These are phyloP conservation scores for Penicillium sp. DNA, from an alignment of 2,329 filamentous ascomycete genomes.

Conservation along the genomic window DNA sequence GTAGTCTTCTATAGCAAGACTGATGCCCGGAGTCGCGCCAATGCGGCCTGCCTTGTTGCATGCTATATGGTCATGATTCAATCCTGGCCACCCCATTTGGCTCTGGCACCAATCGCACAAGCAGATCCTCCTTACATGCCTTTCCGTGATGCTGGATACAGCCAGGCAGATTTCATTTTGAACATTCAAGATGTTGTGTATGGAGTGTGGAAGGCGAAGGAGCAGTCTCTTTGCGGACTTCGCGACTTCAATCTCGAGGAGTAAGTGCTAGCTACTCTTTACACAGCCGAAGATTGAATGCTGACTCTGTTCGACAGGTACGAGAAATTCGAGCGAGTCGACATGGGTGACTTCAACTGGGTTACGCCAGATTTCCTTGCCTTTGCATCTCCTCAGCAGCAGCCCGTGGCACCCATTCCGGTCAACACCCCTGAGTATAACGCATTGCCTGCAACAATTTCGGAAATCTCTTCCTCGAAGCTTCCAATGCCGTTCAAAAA, in stretches of 20 bases:
- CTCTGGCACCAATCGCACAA: conserved; percentile 91
- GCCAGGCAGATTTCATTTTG: conserved; percentile 93
- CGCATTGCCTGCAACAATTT: conserved; percentile 71
- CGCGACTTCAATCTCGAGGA: conserved; percentile 95
- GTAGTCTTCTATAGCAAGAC: conserved; percentile 96
- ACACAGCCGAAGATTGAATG: not conserved
- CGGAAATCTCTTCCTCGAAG: conserved; percentile 67
- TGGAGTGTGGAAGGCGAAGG: conserved; percentile 97
- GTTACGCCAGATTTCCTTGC: conserved; percentile 92
- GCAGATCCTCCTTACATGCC: conserved; percentile 98
- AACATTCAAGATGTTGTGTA: conserved; percentile 98
- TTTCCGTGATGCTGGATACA: conserved; percentile 97
- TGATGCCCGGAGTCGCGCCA: conserved; percentile 82
- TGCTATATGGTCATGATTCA: conserved; percentile 99
- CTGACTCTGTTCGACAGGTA: conserved; percentile 57
- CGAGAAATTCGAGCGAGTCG: conserved; percentile 90
- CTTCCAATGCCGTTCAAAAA: conserved; percentile 93
- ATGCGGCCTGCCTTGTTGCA: conserved; percentile 89
- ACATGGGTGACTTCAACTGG: conserved; percentile 99
- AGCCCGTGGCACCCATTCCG: conserved; percentile 70
- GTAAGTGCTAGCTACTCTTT: conserved; percentile 43
- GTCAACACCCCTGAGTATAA: conserved; percentile 71
- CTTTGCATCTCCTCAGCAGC: conserved; percentile 90
- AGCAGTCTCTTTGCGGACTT: conserved; percentile 85
- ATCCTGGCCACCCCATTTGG: conserved; percentile 93